Base-by-base conservation (phyloP, 2,329 filamentous ascomycete genomes). In the Anisogramma anomala region DNA sequence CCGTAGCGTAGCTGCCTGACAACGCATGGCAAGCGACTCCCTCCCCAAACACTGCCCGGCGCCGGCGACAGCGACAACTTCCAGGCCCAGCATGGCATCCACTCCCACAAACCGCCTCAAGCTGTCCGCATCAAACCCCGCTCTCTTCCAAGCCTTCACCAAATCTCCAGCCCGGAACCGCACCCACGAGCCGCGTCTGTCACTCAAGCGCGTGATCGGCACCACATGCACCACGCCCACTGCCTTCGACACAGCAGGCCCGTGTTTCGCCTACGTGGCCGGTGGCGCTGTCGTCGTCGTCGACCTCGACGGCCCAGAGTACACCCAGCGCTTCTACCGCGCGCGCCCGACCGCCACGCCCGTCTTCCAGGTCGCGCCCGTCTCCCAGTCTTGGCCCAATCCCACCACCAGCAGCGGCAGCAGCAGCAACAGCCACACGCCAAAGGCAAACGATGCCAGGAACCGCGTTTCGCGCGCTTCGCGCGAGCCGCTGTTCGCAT, bases 281-380 rank as follows among this genome's bases (percentile, higher is more conserved):
- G 91, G 91, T 41, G 91, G 87, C 8, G 86, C 89, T 32, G 89
- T 86, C n/a, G 85, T 98, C 0, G 76, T 96, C 14, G 85, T 88
- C 6, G 79, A 84, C 51, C 69, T 95, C 39, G 76, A 85, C 49
- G 74, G 78, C 38, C 69, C 83, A 55, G 60, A 67, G 37, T 74
- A 72, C 33, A 73, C 72, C 1, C 89, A 96, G 58, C 81, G 86
- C 45, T 96, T 96, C 66, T 96, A 85, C 65, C 78, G 87, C 55
- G 91, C 89, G 30, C 77, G 84, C 23, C 87, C 88, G 9, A 77
- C 79, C 17, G 82, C 85, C 5, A 60, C 83, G 30, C 83, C 87
- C 58, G 48, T 74, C 58, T 60, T 83, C 68, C 48, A 74, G 56
- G 55, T 77, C 57, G 50, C 70, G 53, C 55, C 78, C 45, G 71